Conservation (phyloP, 2,329 filamentous ascomycete species). For the Phymatotrichopsis omnivora region DNA sequence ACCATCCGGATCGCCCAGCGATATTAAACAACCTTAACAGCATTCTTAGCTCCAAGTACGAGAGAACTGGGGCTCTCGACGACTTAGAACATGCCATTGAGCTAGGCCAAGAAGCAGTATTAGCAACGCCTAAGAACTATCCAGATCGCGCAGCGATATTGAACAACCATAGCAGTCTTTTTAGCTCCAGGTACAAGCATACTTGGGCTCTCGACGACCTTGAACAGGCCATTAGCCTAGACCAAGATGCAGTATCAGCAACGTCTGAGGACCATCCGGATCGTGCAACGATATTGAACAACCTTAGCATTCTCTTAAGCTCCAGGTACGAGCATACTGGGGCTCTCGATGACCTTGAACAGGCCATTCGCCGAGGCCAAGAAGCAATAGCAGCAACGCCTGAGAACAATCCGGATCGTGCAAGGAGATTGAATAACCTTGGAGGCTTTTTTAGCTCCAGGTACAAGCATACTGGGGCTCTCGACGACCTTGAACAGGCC, state of each 20-base stretch:
- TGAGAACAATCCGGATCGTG: background rate
- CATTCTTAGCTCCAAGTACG: background rate
- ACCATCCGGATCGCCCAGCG: background rate
- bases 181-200: background rate
- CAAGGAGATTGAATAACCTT: background rate
- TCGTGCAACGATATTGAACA: background rate
- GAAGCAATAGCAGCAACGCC: too few species aligned
- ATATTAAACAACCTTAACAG: background rate
- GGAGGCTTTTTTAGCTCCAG: background rate
- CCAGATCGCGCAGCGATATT: background rate
- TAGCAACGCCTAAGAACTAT: background rate
- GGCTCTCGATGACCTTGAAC: background rate
- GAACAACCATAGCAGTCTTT: background rate
- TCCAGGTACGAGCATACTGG: background rate
- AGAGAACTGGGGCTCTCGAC: background rate
- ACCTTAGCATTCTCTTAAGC: background rate
- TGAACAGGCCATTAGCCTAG: too few species aligned
- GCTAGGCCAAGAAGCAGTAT: background rate
- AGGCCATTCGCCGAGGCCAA: background rate
- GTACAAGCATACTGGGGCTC: background rate
- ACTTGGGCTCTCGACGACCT: background rate
- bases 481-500: background rate
- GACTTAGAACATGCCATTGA: background rate
- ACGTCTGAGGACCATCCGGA: background rate
- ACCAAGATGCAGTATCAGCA: background rate